Evolutionary conservation across 164 flowering plant species (phyloP), one percentile per base, ranked within the genome.

Genomic region (Vitis labrusca): DNA sequence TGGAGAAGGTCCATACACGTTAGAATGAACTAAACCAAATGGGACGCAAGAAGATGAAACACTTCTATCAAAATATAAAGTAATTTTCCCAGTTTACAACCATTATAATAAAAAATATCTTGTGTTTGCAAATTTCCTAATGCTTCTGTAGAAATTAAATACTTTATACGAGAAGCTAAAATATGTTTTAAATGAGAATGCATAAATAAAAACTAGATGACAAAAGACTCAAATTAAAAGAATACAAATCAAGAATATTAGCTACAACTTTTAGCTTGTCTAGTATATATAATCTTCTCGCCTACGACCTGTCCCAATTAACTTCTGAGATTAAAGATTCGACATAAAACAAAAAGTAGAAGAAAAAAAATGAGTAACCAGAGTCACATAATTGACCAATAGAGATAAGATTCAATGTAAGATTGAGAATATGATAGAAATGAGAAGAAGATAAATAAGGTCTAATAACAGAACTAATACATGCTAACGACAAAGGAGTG

Each of bases 301-400:
- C 29, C 50, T 77, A 68, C 67, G 73, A 50, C 61, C 67, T 50
- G 14, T 72, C 68, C 73, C 67, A 72, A 73, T 73, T 58, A 73
- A 14, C 58, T 59, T 67, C 48, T 49, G 4, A 2, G 76, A 59
- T 1, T 30, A 59, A 3, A 8, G 51, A 68, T 77, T 74, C 0
- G 1, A 1, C 27, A 23, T 1, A 23, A 23, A 23, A 23, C 27
- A 23, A 23, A 1, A 23, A 23, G 32, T 13, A 48, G 69, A 29
- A n/a, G 64, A 73, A 61, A 68, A 63, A 17, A 27, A 13, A 49
- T 0, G 19, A 17, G 19, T 17, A 17, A 17, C 55, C 55, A 57
- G 48, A 53, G 32, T 77, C 74, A 61, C 69, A 77, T 52, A 70
- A 66, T 30, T 73, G 65, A 48, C 77, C 23, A 70, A 70, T 16